These are phyloP conservation scores for Paramecium primaurelia DNA, from an alignment of 73 alveolate genomes.

Conservation along the genomic window DNA sequence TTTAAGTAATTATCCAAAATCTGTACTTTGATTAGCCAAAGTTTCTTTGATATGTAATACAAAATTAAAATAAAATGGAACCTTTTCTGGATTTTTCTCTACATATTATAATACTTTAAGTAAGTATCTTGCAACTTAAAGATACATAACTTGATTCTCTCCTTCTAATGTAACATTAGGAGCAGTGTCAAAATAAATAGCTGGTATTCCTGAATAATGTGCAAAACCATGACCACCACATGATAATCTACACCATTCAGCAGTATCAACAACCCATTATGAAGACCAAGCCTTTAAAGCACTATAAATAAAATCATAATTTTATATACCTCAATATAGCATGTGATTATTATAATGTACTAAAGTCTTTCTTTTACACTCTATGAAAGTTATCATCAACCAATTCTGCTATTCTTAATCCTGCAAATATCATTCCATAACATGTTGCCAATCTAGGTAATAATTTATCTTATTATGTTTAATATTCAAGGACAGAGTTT, in stretches of 20 bases:
- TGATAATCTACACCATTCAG: constrained; percentile 71
- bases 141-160: constrained; percentile 31
- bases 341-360: constrained; percentile 64
- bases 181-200: constrained; percentile 22
- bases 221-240: constrained; percentile 93
- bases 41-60: neutral
- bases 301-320: constrained; percentile 31
- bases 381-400: constrained; percentile 61
- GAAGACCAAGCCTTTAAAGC: constrained; percentile 72
- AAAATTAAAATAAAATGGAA: neutral
- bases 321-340: constrained; percentile 63
- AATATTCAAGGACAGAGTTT: constrained; percentile 76
- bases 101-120: neutral
- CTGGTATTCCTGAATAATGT: constrained; percentile 72
- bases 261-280: constrained; percentile 64
- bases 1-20: neutral
- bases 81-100: neutral
- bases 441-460: constrained; percentile 66
- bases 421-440: constrained; percentile 65
- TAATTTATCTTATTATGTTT: constrained; percentile 72
- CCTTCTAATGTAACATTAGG: constrained; percentile 63
- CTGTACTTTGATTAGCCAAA: neutral
- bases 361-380: constrained; percentile 59
- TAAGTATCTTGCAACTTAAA: constrained; percentile 42
- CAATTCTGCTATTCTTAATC: neutral